Evolutionary conservation across 2,329 filamentous ascomycete genomes (phyloP), one percentile per base, ranked within the genome.

Genomic region (Fusarium aywerte): DNA sequence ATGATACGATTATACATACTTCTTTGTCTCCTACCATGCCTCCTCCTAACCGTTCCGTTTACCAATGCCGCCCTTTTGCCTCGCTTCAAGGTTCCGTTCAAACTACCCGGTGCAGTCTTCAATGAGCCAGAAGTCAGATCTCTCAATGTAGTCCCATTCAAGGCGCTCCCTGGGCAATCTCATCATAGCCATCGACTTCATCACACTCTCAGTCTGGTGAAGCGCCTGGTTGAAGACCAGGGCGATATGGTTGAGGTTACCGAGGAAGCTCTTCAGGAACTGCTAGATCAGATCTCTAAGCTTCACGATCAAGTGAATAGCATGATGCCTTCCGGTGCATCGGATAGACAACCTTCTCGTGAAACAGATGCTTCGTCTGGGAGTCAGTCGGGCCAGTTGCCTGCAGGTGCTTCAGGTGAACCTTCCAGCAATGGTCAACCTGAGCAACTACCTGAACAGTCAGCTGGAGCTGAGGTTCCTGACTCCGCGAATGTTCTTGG

Each of bases 201-300:
- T 33, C 64, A 65, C 25, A 60, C 50, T 52, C 40, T 73, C 15
- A 39, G 45, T 27, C 35, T 73, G 18, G 66, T 67, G 63, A 48
- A 65, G 48, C 58, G 67, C 27, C 31, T 77, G 27, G 72, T 77
- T 21, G 71, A 76, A 39, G 59, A 65, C 16, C 66, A 72, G 4
- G 63, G 68, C 9, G 58, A 59, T 10, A 68, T 69, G 15, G 62
- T 76, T n/a, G 65, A 73, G 16, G 68, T 77, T 31, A 58, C 73
- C 7, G 57, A 67, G 25, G 53, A 67, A 23, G 67, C 68, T 20
- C 44, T 78, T 7, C 45, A 69, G 6, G 63, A 69, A 27, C 71
- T 78, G 20, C 64, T 78, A 7, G 56, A 69, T 38, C 74, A 75
- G 55, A 71, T 78, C 44, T 66, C 72, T 33, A 53, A 36, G 3